Percentiles rank a stretch among this genome's conserved stretches.
These are phyloP conservation scores for Cubamyces sp. DNA, from an alignment of 768 basidiomycete species.

Conservation along the genomic window DNA sequence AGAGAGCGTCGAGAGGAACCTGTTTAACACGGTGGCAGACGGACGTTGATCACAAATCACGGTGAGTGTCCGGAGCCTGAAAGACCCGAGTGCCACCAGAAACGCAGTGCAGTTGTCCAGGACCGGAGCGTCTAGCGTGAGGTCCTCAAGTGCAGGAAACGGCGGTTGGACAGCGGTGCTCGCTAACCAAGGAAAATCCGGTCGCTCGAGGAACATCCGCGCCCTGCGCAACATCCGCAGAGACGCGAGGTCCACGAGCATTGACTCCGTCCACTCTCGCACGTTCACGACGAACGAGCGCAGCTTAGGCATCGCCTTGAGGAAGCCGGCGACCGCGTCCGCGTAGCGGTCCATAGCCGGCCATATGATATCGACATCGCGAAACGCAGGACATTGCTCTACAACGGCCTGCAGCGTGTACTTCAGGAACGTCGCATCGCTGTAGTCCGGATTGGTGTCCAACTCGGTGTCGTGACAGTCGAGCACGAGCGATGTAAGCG, in stretches of 20 bases:
- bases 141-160: constrained; percentile 3
- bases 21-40: neutral
- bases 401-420: constrained; percentile 5
- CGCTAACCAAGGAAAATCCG: neutral
- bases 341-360: neutral
- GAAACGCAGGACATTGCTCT: constrained; percentile 7
- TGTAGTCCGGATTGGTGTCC: neutral
- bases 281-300: neutral
- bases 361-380: constrained; percentile 1
- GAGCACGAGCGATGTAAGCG: neutral
- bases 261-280: neutral
- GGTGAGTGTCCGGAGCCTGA: neutral
- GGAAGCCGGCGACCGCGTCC: constrained; percentile 2
- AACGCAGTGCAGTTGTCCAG: constrained; percentile 7
- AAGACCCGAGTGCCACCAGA: neutral
- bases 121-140: constrained; percentile 3
- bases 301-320: neutral
- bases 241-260: constrained; percentile 6
- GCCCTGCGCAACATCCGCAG: constrained; percentile 7
- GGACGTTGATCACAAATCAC: neutral
- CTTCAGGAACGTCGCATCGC: constrained; percentile 2
- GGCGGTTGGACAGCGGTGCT: neutral
- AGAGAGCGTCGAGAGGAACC: neutral
- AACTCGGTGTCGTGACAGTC: neutral
- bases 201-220: neutral